These are phyloP conservation scores for Euryodendron excelsum DNA, from an alignment of 148 eudicot species.

Conservation along the genomic window DNA sequence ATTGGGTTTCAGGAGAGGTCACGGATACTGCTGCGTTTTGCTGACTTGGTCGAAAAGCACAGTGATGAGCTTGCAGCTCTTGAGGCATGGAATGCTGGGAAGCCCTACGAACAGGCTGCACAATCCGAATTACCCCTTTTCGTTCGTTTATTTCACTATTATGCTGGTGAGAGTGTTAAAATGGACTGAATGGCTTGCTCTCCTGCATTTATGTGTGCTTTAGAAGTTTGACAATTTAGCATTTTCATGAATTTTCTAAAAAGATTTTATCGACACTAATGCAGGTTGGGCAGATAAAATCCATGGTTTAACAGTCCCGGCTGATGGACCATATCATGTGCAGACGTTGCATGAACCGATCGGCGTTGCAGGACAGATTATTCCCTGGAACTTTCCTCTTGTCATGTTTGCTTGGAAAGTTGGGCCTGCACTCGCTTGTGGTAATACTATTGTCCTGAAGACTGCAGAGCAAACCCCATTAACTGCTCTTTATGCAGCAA, in stretches of 20 bases:
- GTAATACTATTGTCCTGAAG: slow-evolving; percentile 29
- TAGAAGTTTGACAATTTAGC: background rate
- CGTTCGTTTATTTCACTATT: slow-evolving; percentile 56
- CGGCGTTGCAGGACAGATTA: slow-evolving; percentile 31
- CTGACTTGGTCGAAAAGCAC: slow-evolving; percentile 64
- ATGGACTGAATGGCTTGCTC: background rate
- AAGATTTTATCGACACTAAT: background rate
- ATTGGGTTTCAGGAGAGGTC: slow-evolving; percentile 49
- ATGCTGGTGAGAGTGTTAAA: slow-evolving; percentile 44
- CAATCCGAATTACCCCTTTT: slow-evolving; percentile 44
- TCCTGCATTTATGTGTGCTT: background rate
- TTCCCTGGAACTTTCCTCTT: slow-evolving; percentile 33
- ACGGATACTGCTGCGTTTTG: slow-evolving; percentile 46
- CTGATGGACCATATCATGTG: slow-evolving; percentile 29
- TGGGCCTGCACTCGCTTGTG: slow-evolving; percentile 32
- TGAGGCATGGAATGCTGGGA: slow-evolving; percentile 66
- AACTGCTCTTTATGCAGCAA: slow-evolving; percentile 27
- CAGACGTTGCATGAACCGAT: slow-evolving; percentile 32
- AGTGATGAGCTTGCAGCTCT: slow-evolving; percentile 56
- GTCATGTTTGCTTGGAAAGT: slow-evolving; percentile 35
- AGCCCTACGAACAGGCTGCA: slow-evolving; percentile 49
- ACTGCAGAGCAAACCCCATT: slow-evolving; percentile 36
- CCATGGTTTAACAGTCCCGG: slow-evolving; percentile 30
- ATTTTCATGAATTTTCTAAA: background rate
- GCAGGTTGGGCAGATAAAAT: slow-evolving; percentile 39